Evolutionary conservation across 441 rosid genomes (phyloP), one percentile per base, ranked within the genome.

Genomic region (Pelargonium citronellum): DNA sequence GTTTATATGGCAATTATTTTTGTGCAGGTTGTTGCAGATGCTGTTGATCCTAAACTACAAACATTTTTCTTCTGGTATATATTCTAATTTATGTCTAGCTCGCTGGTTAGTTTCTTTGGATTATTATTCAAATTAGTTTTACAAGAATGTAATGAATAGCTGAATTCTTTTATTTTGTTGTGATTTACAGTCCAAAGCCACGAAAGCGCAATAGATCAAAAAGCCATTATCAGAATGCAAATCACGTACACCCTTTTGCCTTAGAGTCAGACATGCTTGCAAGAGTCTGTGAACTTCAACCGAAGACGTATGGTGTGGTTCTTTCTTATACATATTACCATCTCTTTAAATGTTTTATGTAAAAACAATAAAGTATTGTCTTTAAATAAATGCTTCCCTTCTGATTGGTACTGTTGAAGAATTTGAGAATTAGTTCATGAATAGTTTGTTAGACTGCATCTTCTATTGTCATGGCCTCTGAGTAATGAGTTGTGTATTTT

Each of bases 41-140:
- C 86, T 64, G 74, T 83, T 80, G 98, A 95, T 86, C 99, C 99
- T 55, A 91, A 88, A 80, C 92, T 87, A 62, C 97, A 92, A 78
- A 89, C 98, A 2, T 89, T 95, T 83, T 84, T 77, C 85, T 88
- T 82, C 74, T 82, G 88, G 98, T 91, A 83, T 82, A 89, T 78
- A 68, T 60, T 65, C 27, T 69, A 37, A 55, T 60, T 39, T 78
- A 73, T 65, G 34, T 69, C 64, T 72, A 66, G 71, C 15, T 69
- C 41, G 71, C 51, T 41, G 17, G 49, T 70, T 51, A 20, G 47
- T 75, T 53, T 53, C 64, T 24, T 49, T 60, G 16, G 67, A 17
- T 60, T 20, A 60, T 49, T 34, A 66, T 11, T 73, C 66, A 46
- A 55, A 65, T 51, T 67, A 60, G 46, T 60, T 69, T 51, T 46